Percentiles rank a stretch among this genome's conserved stretches.
These are phyloP conservation scores for Trifolium subterraneum DNA, from an alignment of 306 rosid genomes.

Conservation along the genomic window DNA sequence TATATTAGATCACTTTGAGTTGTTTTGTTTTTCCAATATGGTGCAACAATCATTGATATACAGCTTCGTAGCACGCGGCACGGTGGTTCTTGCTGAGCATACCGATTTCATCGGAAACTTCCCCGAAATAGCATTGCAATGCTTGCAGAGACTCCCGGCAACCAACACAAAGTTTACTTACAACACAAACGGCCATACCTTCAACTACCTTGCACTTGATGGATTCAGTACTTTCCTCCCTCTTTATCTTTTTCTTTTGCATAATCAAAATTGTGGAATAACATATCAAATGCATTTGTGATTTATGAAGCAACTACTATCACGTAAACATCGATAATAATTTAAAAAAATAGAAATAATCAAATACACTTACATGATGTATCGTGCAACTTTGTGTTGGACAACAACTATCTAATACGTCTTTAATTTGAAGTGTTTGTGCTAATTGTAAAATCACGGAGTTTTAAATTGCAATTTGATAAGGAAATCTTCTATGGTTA, in stretches of 20 bases:
- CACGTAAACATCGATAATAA: neutral
- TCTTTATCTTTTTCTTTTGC: neutral
- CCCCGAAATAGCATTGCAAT: slow-evolving; percentile 68
- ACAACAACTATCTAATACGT: too few species aligned
- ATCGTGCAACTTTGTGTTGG: neutral
- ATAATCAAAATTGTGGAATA: neutral
- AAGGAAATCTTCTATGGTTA: neutral
- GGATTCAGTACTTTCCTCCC: slow-evolving; percentile 67
- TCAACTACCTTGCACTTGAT: slow-evolving; percentile 75
- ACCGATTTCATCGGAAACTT: slow-evolving; percentile 81
- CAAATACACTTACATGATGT: neutral
- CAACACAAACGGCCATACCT: slow-evolving; percentile 81
- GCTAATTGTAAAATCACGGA: neutral
- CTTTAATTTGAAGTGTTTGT: too few species aligned
- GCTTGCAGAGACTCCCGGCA: slow-evolving; percentile 78
- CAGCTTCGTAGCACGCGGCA: slow-evolving; percentile 84
- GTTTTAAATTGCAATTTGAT: too few species aligned
- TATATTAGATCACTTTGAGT: neutral
- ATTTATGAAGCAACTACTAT: neutral
- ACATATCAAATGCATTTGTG: neutral
- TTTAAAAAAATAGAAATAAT: neutral
- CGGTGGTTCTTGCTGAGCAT: slow-evolving; percentile 76
- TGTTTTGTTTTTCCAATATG: slow-evolving; percentile 45
- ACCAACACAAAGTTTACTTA: slow-evolving; percentile 77
- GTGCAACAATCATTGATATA: slow-evolving; percentile 85